phyloP scores from a whole-genome alignment of 192 early-diverging fungal species.

The Coemansia sp. region DNA sequence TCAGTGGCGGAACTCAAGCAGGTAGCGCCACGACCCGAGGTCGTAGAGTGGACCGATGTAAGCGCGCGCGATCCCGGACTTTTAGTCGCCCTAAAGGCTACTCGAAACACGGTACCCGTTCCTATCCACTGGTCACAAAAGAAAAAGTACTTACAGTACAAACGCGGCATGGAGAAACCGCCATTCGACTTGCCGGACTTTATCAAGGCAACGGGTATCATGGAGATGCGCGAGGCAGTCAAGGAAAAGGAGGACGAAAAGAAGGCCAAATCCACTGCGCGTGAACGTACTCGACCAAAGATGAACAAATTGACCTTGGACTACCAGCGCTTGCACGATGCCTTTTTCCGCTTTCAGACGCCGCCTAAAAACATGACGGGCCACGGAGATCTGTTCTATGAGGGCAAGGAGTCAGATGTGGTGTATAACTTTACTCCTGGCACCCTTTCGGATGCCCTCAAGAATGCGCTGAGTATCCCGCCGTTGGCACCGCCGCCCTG shows the following conservation, averaged over 20 bases:
- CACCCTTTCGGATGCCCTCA: constrained; percentile 79
- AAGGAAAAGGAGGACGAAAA: constrained; percentile 85
- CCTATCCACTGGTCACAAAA: constrained; percentile 96
- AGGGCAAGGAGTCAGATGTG: constrained; percentile 95
- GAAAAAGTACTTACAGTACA: constrained; percentile 95
- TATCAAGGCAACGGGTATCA: constrained; percentile 96
- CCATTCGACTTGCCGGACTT: constrained; percentile 97
- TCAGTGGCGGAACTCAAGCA: constrained; percentile 94
- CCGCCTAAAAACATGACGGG: constrained; percentile 54
- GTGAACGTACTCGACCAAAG: constrained; percentile 88
- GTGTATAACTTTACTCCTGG: constrained; percentile 87
- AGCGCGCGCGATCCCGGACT: constrained; percentile 89
- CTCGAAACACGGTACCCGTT: constrained; percentile 92
- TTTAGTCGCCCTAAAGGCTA: constrained; percentile 87
- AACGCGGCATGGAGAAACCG: constrained; percentile 94
- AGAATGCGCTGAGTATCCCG: constrained; percentile 85
- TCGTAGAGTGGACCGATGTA: constrained; percentile 96
- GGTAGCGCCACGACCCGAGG: constrained; percentile 85
- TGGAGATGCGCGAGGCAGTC: constrained; percentile 89
- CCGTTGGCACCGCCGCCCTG: constrained; percentile 93
- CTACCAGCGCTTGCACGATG: constrained; percentile 97
- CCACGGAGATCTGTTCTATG: constrained; percentile 74
- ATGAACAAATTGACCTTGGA: constrained; percentile 97
- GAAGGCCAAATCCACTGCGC: constrained; percentile 79
- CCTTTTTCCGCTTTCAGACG: constrained; percentile 95